Evolutionary conservation across 306 rosid genomes (phyloP).

Genomic region (Luffa acutangula): DNA sequence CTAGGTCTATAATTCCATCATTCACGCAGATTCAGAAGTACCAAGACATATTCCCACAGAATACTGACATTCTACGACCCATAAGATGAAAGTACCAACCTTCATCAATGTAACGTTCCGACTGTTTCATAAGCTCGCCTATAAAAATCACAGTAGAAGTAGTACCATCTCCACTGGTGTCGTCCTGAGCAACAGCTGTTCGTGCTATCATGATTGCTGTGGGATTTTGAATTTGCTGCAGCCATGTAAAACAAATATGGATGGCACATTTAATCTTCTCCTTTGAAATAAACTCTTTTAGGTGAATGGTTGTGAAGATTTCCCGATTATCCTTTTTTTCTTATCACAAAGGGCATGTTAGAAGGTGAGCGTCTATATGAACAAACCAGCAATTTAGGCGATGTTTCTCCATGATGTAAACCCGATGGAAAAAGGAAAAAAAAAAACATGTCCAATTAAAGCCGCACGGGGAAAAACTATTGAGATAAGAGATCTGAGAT

Average conservation of each 20-base stretch:
- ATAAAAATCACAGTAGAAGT: constrained; percentile 90
- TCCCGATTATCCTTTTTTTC: not conserved
- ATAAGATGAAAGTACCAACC: constrained; percentile 28
- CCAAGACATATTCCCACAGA: not conserved
- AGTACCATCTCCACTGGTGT: constrained; percentile 90
- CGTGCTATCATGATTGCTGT: constrained; percentile 98
- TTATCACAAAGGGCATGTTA: too few species aligned
- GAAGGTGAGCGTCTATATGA: not conserved
- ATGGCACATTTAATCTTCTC: not conserved
- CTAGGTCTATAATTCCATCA: not conserved
- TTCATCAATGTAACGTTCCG: constrained; percentile 84
- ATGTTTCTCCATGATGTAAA: not conserved
- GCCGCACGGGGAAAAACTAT: not conserved
- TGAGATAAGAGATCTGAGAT: constrained; percentile 17
- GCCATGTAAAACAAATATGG: not conserved
- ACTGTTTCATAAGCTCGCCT: constrained; percentile 96
- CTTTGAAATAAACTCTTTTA: not conserved
- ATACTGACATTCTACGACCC: not conserved
- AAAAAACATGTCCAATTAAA: not conserved
- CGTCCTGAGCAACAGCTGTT: constrained; percentile 97
- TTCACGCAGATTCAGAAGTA: not conserved
- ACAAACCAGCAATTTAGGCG: not conserved
- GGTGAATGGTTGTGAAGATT: not conserved
- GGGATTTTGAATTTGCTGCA: constrained; percentile 96
- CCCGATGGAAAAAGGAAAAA: not conserved